Evolutionary conservation across 1,139 yeast genomes (phyloP), one percentile per base, ranked within the genome.

Genomic region (Lodderomyces parapsilosis): DNA sequence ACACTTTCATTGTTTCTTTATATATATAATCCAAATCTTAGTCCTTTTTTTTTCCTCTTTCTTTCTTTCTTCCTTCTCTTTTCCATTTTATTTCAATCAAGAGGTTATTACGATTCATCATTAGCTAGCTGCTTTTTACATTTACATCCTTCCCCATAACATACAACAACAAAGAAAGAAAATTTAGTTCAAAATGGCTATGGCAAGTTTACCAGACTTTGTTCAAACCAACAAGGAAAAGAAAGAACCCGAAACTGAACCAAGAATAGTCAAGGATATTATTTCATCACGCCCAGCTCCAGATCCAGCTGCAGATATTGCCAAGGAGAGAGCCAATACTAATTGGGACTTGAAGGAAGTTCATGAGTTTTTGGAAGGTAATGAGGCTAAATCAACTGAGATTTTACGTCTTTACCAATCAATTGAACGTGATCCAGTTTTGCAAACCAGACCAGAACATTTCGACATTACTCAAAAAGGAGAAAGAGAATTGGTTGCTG

Each of bases 361-460:
- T 80, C 74, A 74, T 52, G 57, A 63, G 40, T 76, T 75, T 49
- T 59, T 76, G 48, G 81, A 76, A 58, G 78, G 78, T 13, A 61
- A 71, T 8, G 50, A 58, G 43, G 65, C 66, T 34, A 60, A 59
- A 20, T 62, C 76, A 22, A 62, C 63, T 20, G 61, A 60, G 42
- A 64, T 70, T 14, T 59, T 65, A 40, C 48, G 53, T 14, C 49
- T 74, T 40, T 54, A 68, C 53, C 76, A 71, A 52, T 74, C 74
- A 44, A 59, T 76, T 54, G 81, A 76, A 56, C 62, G 80, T 51
- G 81, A 76, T 51, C 80, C 81, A 2, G 58, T 74, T 34, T 57
- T 76, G 43, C 62, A 63, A 37, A 62, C 69, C 3, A 63, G 63
- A 39, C 60, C 74, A 4, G 55, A 59, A 28, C 64, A 65, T 46